Conservation (phyloP, 1,284 basidiomycete species). For the Pisolithus thermaeus region DNA sequence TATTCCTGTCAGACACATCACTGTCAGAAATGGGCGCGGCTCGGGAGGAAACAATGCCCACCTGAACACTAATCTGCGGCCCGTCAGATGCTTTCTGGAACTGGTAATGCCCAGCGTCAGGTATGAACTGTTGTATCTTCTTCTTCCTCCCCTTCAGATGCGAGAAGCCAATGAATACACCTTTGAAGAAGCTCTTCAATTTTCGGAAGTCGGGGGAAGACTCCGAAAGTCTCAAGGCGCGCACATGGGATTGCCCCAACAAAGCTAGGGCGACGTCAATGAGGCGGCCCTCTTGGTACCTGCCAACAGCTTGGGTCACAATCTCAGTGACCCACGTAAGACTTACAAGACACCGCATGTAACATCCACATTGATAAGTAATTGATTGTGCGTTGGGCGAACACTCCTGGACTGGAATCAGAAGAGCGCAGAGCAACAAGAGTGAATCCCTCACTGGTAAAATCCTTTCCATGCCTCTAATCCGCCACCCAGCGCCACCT, state of each 20-base stretch:
- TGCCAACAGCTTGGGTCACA: constrained; percentile 4
- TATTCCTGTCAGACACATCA: constrained; percentile 26
- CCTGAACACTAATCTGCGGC: constrained; percentile 28
- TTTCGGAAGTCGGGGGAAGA: constrained; percentile 13
- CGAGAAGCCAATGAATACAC: constrained; percentile 19
- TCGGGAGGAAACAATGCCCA: constrained; percentile 12
- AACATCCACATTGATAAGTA: constrained; percentile 37
- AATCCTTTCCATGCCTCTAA: constrained; percentile 28
- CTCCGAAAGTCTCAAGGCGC: constrained; percentile 20
- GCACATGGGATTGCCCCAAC: constrained; percentile 18
- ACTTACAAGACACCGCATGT: constrained; percentile 34
- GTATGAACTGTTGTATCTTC: constrained; percentile 25
- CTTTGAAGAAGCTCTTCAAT: constrained; percentile 29
- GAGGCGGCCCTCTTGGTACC: constrained; percentile 29
- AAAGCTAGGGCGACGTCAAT: constrained; percentile 22
- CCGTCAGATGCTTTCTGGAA: constrained; percentile 24
- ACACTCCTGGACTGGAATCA: constrained; percentile 17
- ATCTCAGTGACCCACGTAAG: not conserved
- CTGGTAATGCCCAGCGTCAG: constrained; percentile 22
- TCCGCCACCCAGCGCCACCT: constrained; percentile 18
- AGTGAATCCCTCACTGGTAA: constrained; percentile 22
- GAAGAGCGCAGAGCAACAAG: not conserved
- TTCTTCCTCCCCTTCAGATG: constrained; percentile 19
- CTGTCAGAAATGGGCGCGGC: not conserved
- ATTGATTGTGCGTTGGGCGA: constrained; percentile 29